phyloP scores from a whole-genome alignment of 176 grass and related monocot species.

The Oryza australiensis region DNA sequence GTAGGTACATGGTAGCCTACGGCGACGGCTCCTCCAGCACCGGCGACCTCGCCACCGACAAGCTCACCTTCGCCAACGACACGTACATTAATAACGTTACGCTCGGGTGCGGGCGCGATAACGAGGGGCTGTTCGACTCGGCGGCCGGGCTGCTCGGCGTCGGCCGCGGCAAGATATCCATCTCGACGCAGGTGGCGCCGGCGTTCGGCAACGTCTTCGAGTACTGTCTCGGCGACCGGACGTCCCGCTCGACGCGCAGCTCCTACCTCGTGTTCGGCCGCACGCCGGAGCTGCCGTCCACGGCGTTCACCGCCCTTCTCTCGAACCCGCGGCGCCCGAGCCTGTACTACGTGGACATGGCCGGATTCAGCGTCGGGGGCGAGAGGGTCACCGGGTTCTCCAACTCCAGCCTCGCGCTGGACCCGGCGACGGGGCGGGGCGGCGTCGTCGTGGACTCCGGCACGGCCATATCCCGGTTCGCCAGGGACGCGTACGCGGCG shows the following conservation, averaged over 20 bases:
- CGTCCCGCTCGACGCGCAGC: constrained; percentile 6
- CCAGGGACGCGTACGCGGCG: constrained; percentile 34
- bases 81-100: constrained; percentile 35
- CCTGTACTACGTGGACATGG: constrained; percentile 66
- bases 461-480: constrained; percentile 55
- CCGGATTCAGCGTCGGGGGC: constrained; percentile 60
- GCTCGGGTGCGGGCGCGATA: constrained; percentile 72
- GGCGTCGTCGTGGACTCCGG: constrained; percentile 80
- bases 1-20: constrained; percentile 57
- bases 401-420: constrained; percentile 42
- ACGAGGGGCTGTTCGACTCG: constrained; percentile 57
- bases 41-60: constrained; percentile 59
- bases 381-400: constrained; percentile 35
- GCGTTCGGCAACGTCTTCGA: constrained; percentile 59
- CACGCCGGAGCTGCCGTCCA: constrained; percentile 31
- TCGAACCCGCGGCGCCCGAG: constrained; percentile 46
- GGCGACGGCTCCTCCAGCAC: constrained; percentile 60
- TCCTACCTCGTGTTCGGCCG: constrained; percentile 68
- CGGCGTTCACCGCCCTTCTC: constrained; percentile 58
- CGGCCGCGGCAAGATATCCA: constrained; percentile 57
- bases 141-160: constrained; percentile 64
- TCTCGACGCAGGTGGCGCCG: constrained; percentile 52
- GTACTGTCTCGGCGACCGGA: constrained; percentile 71
- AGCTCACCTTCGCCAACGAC: constrained; percentile 48
- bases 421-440: constrained; percentile 54